Conservation (phyloP, 768 basidiomycete genomes). For the Thelephora aurantiotincta region DNA sequence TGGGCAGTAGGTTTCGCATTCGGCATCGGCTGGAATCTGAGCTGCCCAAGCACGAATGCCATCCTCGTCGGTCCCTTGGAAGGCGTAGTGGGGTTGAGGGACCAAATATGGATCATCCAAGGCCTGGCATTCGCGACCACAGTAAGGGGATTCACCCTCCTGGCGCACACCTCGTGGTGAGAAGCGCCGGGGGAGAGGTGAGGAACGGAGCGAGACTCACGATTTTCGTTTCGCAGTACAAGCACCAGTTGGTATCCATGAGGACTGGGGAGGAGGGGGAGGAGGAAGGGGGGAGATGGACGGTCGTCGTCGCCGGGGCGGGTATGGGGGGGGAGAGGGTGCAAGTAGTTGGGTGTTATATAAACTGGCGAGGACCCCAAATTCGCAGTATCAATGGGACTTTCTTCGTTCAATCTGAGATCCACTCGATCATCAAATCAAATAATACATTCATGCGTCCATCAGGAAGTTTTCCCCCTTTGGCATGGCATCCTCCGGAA, state of each 20-base stretch:
- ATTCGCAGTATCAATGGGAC: not conserved
- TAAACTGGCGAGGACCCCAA: conserved; percentile 2
- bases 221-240: conserved; percentile 45
- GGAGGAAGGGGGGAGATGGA: conserved; percentile 8
- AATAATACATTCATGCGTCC: not conserved
- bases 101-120: conserved; percentile 15
- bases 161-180: conserved; percentile 16
- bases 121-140: conserved; percentile 31
- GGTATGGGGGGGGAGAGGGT: not conserved
- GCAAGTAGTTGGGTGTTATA: conserved; percentile 6
- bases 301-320: conserved; percentile 6
- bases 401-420: not conserved
- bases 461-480: not conserved
- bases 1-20: not conserved
- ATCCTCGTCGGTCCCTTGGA: conserved; percentile 25
- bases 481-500: not conserved
- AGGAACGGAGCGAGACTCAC: conserved; percentile 23
- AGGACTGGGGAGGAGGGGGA: conserved; percentile 8
- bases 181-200: conserved; percentile 2
- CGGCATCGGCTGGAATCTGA: conserved; percentile 14
- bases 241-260: conserved; percentile 64
- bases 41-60: conserved; percentile 30
- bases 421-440: not conserved
- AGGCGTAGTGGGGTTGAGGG: conserved; percentile 10
- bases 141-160: conserved; percentile 29